phyloP scores from a whole-genome alignment of 805 yeast species.

The Suhomyces faveliae region DNA sequence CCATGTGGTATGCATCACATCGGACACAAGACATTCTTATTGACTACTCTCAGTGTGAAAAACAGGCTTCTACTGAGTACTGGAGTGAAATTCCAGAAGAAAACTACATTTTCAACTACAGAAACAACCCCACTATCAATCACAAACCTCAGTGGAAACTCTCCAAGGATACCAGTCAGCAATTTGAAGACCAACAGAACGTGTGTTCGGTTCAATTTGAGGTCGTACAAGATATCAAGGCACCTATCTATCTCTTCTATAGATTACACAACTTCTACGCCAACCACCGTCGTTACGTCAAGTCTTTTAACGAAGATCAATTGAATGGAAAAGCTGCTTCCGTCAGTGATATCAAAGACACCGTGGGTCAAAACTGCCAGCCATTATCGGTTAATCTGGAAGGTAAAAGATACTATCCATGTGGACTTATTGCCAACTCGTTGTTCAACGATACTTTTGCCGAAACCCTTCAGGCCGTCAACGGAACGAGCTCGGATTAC shows the following conservation, averaged over 20 bases:
- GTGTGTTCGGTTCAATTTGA: constrained; percentile 45
- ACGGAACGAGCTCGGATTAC: constrained; percentile 34
- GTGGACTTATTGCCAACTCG: constrained; percentile 82
- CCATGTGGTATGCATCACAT: constrained; percentile 46
- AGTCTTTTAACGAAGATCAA: constrained; percentile 45
- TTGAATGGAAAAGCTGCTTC: constrained; percentile 40
- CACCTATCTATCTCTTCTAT: constrained; percentile 44
- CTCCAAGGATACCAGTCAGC: constrained; percentile 40
- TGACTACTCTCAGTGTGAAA: constrained; percentile 43
- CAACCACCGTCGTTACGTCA: constrained; percentile 45
- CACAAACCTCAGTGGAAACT: constrained; percentile 37
- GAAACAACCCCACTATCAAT: constrained; percentile 12
- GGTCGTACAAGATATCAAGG: constrained; percentile 31
- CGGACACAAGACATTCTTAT: constrained; percentile 38
- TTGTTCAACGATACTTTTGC: constrained; percentile 70
- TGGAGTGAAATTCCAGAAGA: constrained; percentile 40
- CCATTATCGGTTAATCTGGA: constrained; percentile 36
- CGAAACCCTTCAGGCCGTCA: constrained; percentile 33
- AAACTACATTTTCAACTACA: constrained; percentile 39
- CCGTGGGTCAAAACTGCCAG: constrained; percentile 46
- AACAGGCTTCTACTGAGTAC: constrained; percentile 27
- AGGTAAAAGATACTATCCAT: constrained; percentile 66
- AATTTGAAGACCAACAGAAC: constrained; percentile 47
- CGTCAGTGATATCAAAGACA: constrained; percentile 31
- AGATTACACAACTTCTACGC: constrained; percentile 41